Percentiles rank a stretch among this genome's conserved stretches.
These are phyloP conservation scores for Rhododendron griersonianum DNA, from an alignment of 148 eudicot genomes.

Conservation along the genomic window DNA sequence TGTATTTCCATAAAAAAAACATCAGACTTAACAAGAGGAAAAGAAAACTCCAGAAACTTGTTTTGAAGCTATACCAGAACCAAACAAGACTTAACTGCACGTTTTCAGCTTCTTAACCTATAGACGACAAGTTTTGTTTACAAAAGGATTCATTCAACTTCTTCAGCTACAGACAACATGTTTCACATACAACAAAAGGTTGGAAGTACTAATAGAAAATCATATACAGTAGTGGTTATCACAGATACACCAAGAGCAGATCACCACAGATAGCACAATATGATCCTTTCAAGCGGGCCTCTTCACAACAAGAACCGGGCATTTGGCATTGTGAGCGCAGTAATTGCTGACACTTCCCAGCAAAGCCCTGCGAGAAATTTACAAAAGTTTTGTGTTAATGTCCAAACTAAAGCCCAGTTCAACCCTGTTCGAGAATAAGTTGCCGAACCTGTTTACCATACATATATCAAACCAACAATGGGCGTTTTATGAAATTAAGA, in stretches of 20 bases:
- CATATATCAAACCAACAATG: neutral
- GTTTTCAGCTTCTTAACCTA: neutral
- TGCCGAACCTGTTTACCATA: neutral
- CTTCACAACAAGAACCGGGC: constrained; percentile 50
- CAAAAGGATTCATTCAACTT: neutral
- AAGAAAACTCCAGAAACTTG: neutral
- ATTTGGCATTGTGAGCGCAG: constrained; percentile 46
- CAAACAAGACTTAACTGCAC: neutral
- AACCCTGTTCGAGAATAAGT: neutral
- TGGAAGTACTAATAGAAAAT: neutral
- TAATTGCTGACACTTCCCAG: constrained; percentile 62
- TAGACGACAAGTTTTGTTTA: neutral
- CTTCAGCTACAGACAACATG: neutral
- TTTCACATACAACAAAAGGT: neutral
- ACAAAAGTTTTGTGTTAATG: neutral
- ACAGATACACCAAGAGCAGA: neutral
- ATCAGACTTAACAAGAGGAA: neutral
- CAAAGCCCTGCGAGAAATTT: constrained; percentile 33
- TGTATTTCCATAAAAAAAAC: neutral
- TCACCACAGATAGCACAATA: neutral
- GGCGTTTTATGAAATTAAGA: neutral
- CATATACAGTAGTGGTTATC: neutral
- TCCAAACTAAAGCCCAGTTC: neutral
- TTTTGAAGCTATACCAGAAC: neutral
- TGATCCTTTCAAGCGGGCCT: constrained; percentile 3